A percentile compares a stretch with the other conserved stretches of the same genome.
Evolutionary conservation across 1,284 basidiomycete genomes (phyloP).

Genomic region (Cutaneotrichosporon sp.): DNA sequence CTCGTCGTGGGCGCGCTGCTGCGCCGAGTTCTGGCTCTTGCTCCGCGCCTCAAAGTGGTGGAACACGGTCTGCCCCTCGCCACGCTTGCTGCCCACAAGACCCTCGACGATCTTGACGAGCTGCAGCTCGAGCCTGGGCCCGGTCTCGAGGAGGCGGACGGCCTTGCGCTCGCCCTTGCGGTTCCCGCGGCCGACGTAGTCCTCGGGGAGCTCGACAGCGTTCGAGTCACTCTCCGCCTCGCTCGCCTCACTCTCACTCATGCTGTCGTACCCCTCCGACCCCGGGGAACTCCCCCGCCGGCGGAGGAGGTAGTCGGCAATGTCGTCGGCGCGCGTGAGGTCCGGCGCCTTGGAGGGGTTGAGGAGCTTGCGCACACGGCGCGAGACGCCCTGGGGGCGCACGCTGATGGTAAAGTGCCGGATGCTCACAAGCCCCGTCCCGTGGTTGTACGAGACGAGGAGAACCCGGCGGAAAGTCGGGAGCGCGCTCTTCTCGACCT

Average conservation of each 20-base stretch:
- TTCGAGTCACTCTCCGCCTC: slow-evolving; percentile 76
- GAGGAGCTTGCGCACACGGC: slow-evolving; percentile 84
- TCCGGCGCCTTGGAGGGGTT: slow-evolving; percentile 59
- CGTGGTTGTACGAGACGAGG: slow-evolving; percentile 86
- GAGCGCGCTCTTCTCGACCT: slow-evolving; percentile 71
- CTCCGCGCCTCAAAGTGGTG: slow-evolving; percentile 81
- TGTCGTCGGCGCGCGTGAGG: slow-evolving; percentile 85
- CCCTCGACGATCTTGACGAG: slow-evolving; percentile 95
- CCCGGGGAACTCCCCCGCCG: slow-evolving; percentile 56
- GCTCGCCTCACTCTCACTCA: slow-evolving; percentile 60
- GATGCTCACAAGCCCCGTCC: slow-evolving; percentile 84
- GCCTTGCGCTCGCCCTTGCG: slow-evolving; percentile 87
- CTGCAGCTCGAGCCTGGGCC: slow-evolving; percentile 89
- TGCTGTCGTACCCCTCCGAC: slow-evolving; percentile 76
- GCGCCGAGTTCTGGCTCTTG: slow-evolving; percentile 66
- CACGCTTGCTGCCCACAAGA: slow-evolving; percentile 66
- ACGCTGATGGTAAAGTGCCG: slow-evolving; percentile 95
- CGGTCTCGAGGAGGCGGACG: slow-evolving; percentile 88
- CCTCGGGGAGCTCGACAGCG: slow-evolving; percentile 76
- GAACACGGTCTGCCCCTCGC: slow-evolving; percentile 82
- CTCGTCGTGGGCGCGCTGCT: slow-evolving; percentile 71
- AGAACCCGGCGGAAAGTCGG: slow-evolving; percentile 86
- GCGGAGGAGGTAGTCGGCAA: slow-evolving; percentile 90
- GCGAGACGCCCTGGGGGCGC: slow-evolving; percentile 90
- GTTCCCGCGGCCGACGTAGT: slow-evolving; percentile 94